A percentile compares a stretch with the other conserved stretches of the same genome.
Conservation (phyloP, 2,329 filamentous ascomycete genomes). For the Ophiosphaerella korrae region DNA sequence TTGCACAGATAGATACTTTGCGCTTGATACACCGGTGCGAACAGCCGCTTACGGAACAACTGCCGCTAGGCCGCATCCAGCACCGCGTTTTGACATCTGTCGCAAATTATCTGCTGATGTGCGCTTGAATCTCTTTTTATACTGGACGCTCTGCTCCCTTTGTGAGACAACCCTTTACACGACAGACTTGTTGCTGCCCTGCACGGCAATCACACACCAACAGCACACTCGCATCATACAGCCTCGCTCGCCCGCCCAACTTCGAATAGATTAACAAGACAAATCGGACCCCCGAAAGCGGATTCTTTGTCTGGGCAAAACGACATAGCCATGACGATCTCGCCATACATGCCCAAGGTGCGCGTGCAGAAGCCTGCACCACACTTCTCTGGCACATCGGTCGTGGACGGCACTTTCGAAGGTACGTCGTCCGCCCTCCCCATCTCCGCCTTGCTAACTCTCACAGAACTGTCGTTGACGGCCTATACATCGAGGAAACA, state of each 20-base stretch:
- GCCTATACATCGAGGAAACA: slow-evolving; percentile 51
- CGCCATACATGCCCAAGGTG: slow-evolving; percentile 44
- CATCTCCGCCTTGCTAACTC: slow-evolving; percentile 13
- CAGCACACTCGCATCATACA: no score
- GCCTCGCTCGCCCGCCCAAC: no score
- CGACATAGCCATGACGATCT: slow-evolving; percentile 33
- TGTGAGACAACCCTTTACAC: not conserved
- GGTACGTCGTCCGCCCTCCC: slow-evolving; percentile 27
- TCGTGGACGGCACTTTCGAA: slow-evolving; percentile 49
- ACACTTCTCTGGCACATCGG: slow-evolving; percentile 45
- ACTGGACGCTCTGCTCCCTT: slow-evolving; percentile 1
- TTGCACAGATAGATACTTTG: no score
- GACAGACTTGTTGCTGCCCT: no score
- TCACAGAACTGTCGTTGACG: slow-evolving; percentile 45
- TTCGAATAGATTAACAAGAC: no score
- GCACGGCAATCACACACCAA: no score
- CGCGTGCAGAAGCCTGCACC: slow-evolving; percentile 49
- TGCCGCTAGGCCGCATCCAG: slow-evolving; percentile 28
- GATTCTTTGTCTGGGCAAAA: not conserved
- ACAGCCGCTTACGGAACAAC: slow-evolving; percentile 6
- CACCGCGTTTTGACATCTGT: slow-evolving; percentile 31
- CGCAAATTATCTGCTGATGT: slow-evolving; percentile 39
- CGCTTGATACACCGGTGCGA: not conserved
- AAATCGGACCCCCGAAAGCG: slow-evolving; percentile 3
- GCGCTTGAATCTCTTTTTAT: slow-evolving; percentile 4